Conservation (phyloP, 2,329 filamentous ascomycete species). For the Coniochaeta sp. region DNA sequence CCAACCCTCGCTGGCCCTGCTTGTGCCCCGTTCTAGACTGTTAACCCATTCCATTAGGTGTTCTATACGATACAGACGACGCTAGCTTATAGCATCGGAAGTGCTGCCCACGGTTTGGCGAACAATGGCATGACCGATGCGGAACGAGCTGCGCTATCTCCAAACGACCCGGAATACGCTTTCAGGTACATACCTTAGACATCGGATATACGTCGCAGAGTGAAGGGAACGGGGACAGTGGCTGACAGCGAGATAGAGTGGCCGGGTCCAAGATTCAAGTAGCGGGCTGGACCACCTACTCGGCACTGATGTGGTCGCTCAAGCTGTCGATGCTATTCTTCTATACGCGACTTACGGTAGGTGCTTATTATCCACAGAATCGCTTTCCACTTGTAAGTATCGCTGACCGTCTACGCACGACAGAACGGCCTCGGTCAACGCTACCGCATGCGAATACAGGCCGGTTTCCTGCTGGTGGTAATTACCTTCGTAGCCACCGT, state of each 20-base stretch:
- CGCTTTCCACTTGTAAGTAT: background rate
- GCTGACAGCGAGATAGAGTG: too few relatives aligned
- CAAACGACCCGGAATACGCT: conserved; percentile 34
- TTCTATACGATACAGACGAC: conserved; percentile 43
- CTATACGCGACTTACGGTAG: conserved; percentile 39
- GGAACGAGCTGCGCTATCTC: conserved; percentile 32
- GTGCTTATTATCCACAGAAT: background rate
- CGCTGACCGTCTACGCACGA: background rate
- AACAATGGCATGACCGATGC: conserved; percentile 49
- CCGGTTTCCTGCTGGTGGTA: conserved; percentile 39
- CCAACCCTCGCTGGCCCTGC: too few relatives aligned
- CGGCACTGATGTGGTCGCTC: conserved; percentile 41
- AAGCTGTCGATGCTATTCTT: conserved; percentile 49
- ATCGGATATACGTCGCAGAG: too few relatives aligned
- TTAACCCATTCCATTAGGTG: conserved; percentile 23
- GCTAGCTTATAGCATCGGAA: conserved; percentile 40
- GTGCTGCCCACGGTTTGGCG: conserved; percentile 39
- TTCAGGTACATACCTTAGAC: too few relatives aligned
- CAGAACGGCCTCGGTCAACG: conserved; percentile 28
- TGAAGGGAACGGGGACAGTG: too few relatives aligned
- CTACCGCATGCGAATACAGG: conserved; percentile 33
- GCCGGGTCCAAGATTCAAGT: conserved; percentile 45
- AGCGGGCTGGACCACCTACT: conserved; percentile 47
- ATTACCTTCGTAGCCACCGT: conserved; percentile 38
- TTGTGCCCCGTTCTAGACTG: background rate